These are phyloP conservation scores for Linnemannia schmuckeri DNA, from an alignment of 192 early-diverging fungal species.

Conservation along the genomic window DNA sequence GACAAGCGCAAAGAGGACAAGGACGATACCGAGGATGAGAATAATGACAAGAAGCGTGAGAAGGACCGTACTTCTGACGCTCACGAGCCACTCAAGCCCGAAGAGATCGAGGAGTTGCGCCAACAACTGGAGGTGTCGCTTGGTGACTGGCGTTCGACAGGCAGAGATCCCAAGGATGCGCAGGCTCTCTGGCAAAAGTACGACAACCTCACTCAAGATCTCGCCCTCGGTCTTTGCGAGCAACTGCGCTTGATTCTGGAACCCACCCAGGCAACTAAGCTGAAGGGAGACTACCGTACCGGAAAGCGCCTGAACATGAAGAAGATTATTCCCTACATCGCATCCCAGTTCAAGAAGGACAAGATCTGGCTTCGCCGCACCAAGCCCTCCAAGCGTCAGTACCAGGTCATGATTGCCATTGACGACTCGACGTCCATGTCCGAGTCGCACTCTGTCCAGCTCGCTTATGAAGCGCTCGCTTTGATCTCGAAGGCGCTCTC, in stretches of 20 bases:
- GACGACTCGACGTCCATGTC: constrained; percentile 99
- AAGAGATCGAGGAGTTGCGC: constrained; percentile 82
- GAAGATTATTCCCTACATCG: constrained; percentile 99
- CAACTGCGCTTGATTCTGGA: constrained; percentile 96
- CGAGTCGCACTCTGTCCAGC: constrained; percentile 86
- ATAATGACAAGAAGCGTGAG: constrained; percentile 42
- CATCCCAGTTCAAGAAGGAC: constrained; percentile 98
- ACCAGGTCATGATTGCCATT: constrained; percentile 98
- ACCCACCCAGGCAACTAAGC: constrained; percentile 95
- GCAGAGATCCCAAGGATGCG: constrained; percentile 71
- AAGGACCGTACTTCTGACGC: constrained; percentile 40
- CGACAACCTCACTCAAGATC: constrained; percentile 89
- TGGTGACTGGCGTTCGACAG: constrained; percentile 79
- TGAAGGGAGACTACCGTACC: constrained; percentile 97
- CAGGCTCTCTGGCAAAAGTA: constrained; percentile 92
- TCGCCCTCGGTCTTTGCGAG: constrained; percentile 92
- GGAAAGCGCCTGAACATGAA: constrained; percentile 99
- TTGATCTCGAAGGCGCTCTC: constrained; percentile 92
- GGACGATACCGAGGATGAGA: constrained; percentile 50
- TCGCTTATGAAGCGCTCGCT: constrained; percentile 95
- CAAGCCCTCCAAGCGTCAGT: constrained; percentile 95
- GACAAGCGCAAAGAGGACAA: constrained; percentile 48
- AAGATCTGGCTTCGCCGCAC: constrained; percentile 99
- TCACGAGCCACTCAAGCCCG: constrained; percentile 62
- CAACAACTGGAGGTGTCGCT: constrained; percentile 83